Conservation (phyloP, 345 rosid genomes). For the Isatis tinctoria region DNA sequence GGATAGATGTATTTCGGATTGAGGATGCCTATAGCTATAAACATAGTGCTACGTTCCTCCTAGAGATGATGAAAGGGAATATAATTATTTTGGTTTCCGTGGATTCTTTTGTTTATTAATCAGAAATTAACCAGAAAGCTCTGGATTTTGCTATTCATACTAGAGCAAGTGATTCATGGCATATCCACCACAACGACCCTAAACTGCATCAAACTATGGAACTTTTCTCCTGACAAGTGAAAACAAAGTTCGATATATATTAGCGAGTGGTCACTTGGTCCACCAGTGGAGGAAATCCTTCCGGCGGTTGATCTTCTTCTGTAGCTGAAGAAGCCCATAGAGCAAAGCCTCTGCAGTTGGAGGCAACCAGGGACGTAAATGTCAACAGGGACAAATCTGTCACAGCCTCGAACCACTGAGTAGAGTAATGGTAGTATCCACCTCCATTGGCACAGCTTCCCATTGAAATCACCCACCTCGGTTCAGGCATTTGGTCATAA, state of each 20-base stretch:
- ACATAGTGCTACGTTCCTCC: slow-evolving; percentile 18
- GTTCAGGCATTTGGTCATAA: slow-evolving; percentile 98
- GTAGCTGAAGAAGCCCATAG: slow-evolving; percentile 89
- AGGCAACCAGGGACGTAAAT: slow-evolving; percentile 98
- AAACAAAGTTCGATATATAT: too few relatives aligned
- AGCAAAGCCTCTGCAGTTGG: slow-evolving; percentile 97
- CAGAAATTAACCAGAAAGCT: not conserved
- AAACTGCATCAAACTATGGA: too few relatives aligned
- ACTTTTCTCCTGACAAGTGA: too few relatives aligned
- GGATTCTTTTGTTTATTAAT: not conserved
- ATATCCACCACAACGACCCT: too few relatives aligned
- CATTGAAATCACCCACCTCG: slow-evolving; percentile 98
- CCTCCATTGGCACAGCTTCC: slow-evolving; percentile 99
- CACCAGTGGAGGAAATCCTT: slow-evolving; percentile 96
- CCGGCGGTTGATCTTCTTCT: slow-evolving; percentile 96
- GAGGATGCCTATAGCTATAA: not conserved
- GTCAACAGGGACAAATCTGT: slow-evolving; percentile 95
- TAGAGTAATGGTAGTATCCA: slow-evolving; percentile 98
- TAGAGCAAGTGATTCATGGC: too few relatives aligned
- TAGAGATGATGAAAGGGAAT: slow-evolving; percentile 1
- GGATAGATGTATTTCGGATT: not conserved
- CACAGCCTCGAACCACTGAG: slow-evolving; percentile 95
- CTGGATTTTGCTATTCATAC: not conserved
- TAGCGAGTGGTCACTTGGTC: slow-evolving; percentile 54
- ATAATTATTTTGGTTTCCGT: not conserved